Evolutionary conservation across 2,329 filamentous ascomycete genomes (phyloP).

Genomic region (Cercospora zeina): DNA sequence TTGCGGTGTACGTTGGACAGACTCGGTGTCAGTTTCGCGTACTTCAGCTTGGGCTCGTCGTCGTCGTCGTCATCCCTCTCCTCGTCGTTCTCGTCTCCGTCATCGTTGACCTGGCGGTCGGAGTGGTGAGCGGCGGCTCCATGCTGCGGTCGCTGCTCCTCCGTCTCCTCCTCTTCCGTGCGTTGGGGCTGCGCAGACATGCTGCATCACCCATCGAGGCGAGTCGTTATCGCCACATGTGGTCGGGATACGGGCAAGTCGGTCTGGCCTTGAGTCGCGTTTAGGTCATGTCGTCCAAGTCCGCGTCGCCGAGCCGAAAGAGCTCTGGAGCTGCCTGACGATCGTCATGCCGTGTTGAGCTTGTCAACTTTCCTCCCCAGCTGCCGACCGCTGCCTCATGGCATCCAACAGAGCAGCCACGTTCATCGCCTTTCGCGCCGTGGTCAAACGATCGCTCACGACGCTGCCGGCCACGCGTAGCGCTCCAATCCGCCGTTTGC

Average conservation of each 20-base stretch:
- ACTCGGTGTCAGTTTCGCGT: slow-evolving; percentile 79
- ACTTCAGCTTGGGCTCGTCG: slow-evolving; percentile 92
- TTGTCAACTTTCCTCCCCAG: neutral
- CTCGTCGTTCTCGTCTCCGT: slow-evolving; percentile 35
- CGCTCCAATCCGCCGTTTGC: slow-evolving; percentile 25
- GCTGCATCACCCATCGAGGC: slow-evolving; percentile 34
- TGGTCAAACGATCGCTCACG: slow-evolving; percentile 33
- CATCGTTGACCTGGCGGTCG: slow-evolving; percentile 13
- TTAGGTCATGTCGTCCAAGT: slow-evolving; percentile 16
- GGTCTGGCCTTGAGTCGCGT: neutral
- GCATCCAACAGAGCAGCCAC: slow-evolving; percentile 29
- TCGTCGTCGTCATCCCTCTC: slow-evolving; percentile 67
- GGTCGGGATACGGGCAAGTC: neutral
- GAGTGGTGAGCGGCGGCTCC: slow-evolving; percentile 18
- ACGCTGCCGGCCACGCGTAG: slow-evolving; percentile 26
- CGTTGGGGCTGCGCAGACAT: slow-evolving; percentile 40
- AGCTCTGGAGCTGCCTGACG: neutral
- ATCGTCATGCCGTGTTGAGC: slow-evolving; percentile 1
- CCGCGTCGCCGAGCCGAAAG: slow-evolving; percentile 6
- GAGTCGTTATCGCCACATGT: slow-evolving; percentile 14
- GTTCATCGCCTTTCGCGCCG: slow-evolving; percentile 35
- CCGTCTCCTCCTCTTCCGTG: slow-evolving; percentile 29
- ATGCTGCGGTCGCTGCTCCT: slow-evolving; percentile 17
- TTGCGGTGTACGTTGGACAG: slow-evolving; percentile 75
- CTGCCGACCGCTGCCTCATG: neutral